These are phyloP conservation scores for Steccherinum ochraceum DNA, from an alignment of 768 basidiomycete species.

Conservation along the genomic window DNA sequence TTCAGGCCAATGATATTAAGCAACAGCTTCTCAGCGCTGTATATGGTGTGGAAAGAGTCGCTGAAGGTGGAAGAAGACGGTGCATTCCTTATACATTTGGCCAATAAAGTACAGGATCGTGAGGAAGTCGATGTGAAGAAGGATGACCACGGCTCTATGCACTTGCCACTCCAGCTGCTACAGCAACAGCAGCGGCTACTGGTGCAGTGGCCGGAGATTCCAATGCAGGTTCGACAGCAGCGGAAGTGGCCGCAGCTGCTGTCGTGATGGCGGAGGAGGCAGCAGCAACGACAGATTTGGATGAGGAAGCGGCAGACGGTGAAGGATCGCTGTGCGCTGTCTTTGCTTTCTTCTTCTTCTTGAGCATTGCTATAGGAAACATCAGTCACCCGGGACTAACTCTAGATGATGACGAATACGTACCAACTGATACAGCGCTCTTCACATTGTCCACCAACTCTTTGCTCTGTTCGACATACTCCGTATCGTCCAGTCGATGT, in stretches of 20 bases:
- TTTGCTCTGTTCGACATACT: constrained; percentile 85
- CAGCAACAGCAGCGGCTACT: constrained; percentile 12
- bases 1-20: too few species aligned
- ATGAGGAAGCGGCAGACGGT: background rate
- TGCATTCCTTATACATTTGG: too few species aligned
- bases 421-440: constrained; percentile 83
- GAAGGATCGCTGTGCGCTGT: constrained; percentile 15
- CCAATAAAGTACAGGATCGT: too few species aligned
- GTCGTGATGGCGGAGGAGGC: constrained; percentile 11
- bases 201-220: constrained; percentile 14
- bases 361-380: constrained; percentile 46
- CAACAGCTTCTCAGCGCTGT: too few species aligned
- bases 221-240: constrained; percentile 19
- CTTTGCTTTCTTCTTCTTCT: constrained; percentile 73
- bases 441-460: constrained; percentile 90
- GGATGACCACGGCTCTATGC: background rate
- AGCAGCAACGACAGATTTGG: constrained; percentile 5
- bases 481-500: constrained; percentile 85
- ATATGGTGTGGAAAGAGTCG: too few species aligned
- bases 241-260: too few species aligned
- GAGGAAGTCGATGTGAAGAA: too few species aligned
- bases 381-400: constrained; percentile 10
- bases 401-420: constrained; percentile 19
- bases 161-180: constrained; percentile 2
- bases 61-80: too few species aligned